Evolutionary conservation across 2,329 filamentous ascomycete species (phyloP).

Genomic region (Pseudogymnoascus sp.): DNA sequence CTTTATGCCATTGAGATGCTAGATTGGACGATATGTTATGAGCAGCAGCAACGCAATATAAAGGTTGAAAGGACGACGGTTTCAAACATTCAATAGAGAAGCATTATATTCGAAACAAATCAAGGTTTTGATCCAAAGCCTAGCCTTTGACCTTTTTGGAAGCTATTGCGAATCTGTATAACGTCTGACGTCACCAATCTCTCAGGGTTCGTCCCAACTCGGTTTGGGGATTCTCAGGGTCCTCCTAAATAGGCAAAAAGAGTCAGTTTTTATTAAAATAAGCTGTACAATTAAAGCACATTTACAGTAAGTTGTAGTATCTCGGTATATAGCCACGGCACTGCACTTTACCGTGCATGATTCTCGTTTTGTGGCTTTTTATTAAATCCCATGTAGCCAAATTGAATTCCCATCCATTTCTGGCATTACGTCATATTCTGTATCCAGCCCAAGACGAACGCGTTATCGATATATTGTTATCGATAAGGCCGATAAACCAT

Average conservation of each 20-base stretch:
- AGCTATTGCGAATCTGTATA: slow-evolving; percentile 4
- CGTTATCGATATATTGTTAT: neutral
- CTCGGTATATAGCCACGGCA: neutral
- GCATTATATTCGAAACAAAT: neutral
- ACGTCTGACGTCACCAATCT: neutral
- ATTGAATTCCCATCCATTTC: neutral
- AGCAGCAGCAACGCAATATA: neutral
- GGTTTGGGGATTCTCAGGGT: neutral
- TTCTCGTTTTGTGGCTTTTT: neutral
- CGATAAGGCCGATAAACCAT: neutral
- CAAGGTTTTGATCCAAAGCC: neutral
- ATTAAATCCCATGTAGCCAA: neutral
- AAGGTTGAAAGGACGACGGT: neutral
- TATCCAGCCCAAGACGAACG: neutral
- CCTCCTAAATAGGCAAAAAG: neutral
- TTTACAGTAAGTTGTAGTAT: neutral
- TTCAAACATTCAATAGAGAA: neutral
- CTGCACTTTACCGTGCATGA: neutral
- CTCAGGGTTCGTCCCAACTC: neutral
- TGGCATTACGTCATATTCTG: neutral
- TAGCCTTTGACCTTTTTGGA: slow-evolving; percentile 1
- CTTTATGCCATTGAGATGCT: neutral
- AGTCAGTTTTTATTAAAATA: neutral
- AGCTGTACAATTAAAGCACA: neutral
- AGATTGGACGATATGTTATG: neutral